phyloP scores from a whole-genome alignment of 1,139 yeast genomes.

The Taphrina flavorubra region DNA sequence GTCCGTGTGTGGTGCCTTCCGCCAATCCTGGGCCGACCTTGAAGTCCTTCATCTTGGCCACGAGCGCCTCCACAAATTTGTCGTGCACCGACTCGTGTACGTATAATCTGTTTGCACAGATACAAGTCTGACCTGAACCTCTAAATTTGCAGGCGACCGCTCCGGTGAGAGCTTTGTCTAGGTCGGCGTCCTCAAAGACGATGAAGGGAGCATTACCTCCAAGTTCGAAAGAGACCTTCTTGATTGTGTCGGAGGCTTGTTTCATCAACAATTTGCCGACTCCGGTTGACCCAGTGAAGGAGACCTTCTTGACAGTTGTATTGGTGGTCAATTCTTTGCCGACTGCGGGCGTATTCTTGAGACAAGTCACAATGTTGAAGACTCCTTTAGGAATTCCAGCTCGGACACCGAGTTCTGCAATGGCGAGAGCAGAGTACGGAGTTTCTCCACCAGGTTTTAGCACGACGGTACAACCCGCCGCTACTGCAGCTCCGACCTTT shows the following conservation, averaged over 20 bases:
- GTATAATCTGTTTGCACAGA: slow-evolving; percentile 77
- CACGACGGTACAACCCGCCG: slow-evolving; percentile 91
- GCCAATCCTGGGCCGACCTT: slow-evolving; percentile 71
- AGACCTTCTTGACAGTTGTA: slow-evolving; percentile 69
- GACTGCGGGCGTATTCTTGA: slow-evolving; percentile 55
- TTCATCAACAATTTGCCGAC: slow-evolving; percentile 81
- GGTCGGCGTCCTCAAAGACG: slow-evolving; percentile 81
- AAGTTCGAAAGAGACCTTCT: slow-evolving; percentile 82
- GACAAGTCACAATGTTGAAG: slow-evolving; percentile 68
- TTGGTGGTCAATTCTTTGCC: slow-evolving; percentile 77
- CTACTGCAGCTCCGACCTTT: slow-evolving; percentile 72
- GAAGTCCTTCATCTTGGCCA: slow-evolving; percentile 60
- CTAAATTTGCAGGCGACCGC: slow-evolving; percentile 58
- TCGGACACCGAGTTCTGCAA: slow-evolving; percentile 67
- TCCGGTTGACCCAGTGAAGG: slow-evolving; percentile 89
- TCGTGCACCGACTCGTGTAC: slow-evolving; percentile 70
- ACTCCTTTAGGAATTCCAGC: slow-evolving; percentile 92
- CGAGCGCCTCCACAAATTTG: slow-evolving; percentile 61
- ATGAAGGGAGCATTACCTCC: slow-evolving; percentile 96
- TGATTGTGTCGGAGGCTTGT: slow-evolving; percentile 74
- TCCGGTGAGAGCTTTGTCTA: slow-evolving; percentile 74
- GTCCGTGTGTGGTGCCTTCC: slow-evolving; percentile 67
- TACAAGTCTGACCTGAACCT: slow-evolving; percentile 65
- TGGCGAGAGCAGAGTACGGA: slow-evolving; percentile 82
- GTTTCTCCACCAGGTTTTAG: slow-evolving; percentile 91